Conservation (phyloP, 2,329 filamentous ascomycete genomes). For the Colletotrichum caudatum region DNA sequence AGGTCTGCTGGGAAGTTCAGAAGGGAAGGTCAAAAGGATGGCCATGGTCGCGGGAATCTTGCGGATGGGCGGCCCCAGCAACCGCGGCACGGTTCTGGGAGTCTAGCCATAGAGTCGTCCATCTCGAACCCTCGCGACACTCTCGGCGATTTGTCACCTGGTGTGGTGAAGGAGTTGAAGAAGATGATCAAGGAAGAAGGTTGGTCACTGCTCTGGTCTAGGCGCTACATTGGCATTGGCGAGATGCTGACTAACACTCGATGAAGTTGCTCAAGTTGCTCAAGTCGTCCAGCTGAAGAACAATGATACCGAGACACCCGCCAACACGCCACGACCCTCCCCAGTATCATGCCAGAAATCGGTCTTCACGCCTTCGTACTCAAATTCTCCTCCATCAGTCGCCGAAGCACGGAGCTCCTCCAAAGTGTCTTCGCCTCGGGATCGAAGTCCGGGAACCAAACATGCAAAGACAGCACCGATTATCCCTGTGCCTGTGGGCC, state of each 20-base stretch:
- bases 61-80: neutral
- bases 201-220: neutral
- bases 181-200: constrained; percentile 45
- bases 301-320: constrained; percentile 15
- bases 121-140: constrained; percentile 23
- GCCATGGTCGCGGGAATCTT: neutral
- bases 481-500: neutral
- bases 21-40: constrained; percentile 30
- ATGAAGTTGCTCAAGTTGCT: constrained; percentile 29
- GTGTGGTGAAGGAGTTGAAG: constrained; percentile 43
- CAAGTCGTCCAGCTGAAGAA: constrained; percentile 30
- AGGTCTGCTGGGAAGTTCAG: constrained; percentile 1
- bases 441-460: constrained; percentile 15
- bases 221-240: neutral
- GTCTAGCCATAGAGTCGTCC: neutral
- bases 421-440: constrained; percentile 26
- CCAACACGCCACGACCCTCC: constrained; percentile 8
- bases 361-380: constrained; percentile 17
- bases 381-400: constrained; percentile 21
- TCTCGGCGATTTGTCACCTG: constrained; percentile 36
- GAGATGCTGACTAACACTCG: constrained; percentile 11
- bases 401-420: neutral
- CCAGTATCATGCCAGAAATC: constrained; percentile 22
- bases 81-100: constrained; percentile 5
- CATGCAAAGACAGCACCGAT: neutral